Evolutionary conservation across 495 filamentous ascomycete genomes (phyloP), one percentile per base, ranked within the genome.

Genomic region (Massariosphaeria phaeospora): DNA sequence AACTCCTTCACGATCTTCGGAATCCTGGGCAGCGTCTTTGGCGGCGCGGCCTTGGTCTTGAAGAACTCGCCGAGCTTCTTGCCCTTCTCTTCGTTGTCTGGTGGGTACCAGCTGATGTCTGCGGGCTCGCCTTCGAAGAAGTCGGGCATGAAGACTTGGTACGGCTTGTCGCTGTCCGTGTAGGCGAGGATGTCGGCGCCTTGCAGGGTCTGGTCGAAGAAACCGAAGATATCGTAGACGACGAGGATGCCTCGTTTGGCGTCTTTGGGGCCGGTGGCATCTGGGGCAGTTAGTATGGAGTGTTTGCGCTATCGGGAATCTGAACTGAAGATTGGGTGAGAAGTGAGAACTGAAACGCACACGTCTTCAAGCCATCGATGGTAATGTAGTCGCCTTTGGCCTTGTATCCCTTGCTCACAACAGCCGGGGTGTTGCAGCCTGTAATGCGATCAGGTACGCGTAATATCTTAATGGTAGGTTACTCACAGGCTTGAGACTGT

Each of bases 61-160:
- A 96, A 90, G 80, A 93, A 96, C 23, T 75, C 75, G 43, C 79
- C 79, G 6, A 98, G 73, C 53, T 78, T 80, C 74, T 86, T 67
- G 67, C 82, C 76, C 75, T 96, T 89, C 65, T 95, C 88, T 17
- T 63, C 47, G 26, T 38, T 58, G 40, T 53, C 48, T 15, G 64
- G 64, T 0, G 64, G 64, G 26, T 66, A 66, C 64, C 64, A 66
- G 21, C 42, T 52, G 42, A 64, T 61, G 39, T 64, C 61, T 2
- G 61, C 61, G 11, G 64, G 42, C 38, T 54, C 30, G 47, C 64
- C 64, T 15, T 66, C 64, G 53, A 66, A 66, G 53, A 64, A 66
- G 45, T 66, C 64, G 17, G 64, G 64, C 38, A 66, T 64, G 54
- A 66, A 64, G 48, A 64, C 61, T 23, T 57, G 63, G 44, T 64